Evolutionary conservation across 1,284 basidiomycete genomes (phyloP).

Genomic region (Apiotrichum sp.): DNA sequence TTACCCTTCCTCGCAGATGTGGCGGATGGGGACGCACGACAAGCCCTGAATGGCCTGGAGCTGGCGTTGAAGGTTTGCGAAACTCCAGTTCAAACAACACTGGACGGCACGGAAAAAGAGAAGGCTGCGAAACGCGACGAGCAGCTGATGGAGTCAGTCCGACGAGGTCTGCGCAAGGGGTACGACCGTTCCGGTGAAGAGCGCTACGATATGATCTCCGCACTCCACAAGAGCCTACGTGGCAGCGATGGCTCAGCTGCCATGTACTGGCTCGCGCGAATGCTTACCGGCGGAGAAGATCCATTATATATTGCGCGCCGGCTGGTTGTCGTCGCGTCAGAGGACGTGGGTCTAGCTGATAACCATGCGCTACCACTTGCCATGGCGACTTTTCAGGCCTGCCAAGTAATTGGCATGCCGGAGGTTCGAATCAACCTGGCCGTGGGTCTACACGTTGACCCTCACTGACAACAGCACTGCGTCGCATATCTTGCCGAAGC

Average conservation of each 20-base stretch:
- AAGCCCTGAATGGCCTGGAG: slow-evolving; percentile 49
- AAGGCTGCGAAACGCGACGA: slow-evolving; percentile 21
- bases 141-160: slow-evolving; percentile 46
- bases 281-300: slow-evolving; percentile 81
- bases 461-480: slow-evolving; percentile 52
- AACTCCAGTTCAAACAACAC: slow-evolving; percentile 20
- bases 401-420: slow-evolving; percentile 77
- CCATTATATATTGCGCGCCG: slow-evolving; percentile 75
- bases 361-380: slow-evolving; percentile 65
- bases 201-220: slow-evolving; percentile 81
- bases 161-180: slow-evolving; percentile 44
- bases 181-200: slow-evolving; percentile 72
- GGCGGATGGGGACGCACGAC: slow-evolving; percentile 50
- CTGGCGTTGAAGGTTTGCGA: slow-evolving; percentile 45
- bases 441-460: slow-evolving; percentile 17
- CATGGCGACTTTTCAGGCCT: slow-evolving; percentile 66
- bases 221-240: slow-evolving; percentile 78
- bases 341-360: slow-evolving; percentile 78
- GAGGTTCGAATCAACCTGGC: slow-evolving; percentile 51
- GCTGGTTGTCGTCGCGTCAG: slow-evolving; percentile 75
- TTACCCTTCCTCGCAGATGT: slow-evolving; percentile 49
- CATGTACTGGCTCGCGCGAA: slow-evolving; percentile 81
- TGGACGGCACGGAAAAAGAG: slow-evolving; percentile 5
- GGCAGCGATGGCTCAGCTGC: slow-evolving; percentile 73
- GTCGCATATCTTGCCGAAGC: slow-evolving; percentile 76